These are phyloP conservation scores for Allium fistulosum DNA, from an alignment of 106 monocot genomes.

Conservation along the genomic window DNA sequence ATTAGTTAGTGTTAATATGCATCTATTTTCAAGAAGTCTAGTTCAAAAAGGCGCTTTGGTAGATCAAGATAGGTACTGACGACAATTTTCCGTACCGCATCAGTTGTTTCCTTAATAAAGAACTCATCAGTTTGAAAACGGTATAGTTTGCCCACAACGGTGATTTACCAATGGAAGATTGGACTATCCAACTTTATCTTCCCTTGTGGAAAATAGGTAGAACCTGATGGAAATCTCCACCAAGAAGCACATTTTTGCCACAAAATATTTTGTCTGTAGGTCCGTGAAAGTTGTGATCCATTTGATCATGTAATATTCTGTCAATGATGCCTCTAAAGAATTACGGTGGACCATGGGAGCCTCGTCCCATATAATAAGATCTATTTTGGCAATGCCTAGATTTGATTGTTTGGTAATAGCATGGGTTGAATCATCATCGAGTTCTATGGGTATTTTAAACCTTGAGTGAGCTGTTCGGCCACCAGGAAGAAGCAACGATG, in stretches of 20 bases:
- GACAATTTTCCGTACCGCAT: not conserved
- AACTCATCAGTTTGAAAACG: not conserved
- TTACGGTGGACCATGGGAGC: conserved; percentile 8
- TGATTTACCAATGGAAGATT: not conserved
- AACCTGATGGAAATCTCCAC: conserved; percentile 24
- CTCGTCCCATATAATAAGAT: conserved; percentile 10
- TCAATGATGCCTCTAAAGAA: conserved; percentile 22
- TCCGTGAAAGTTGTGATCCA: not conserved
- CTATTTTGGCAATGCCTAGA: not conserved
- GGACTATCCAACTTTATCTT: not conserved
- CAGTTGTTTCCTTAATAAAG: no score
- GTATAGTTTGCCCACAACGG: not conserved
- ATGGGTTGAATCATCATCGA: conserved; percentile 5
- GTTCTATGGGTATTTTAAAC: conserved; percentile 20
- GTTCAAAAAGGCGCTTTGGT: no score
- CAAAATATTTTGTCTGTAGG: not conserved
- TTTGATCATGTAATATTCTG: conserved; percentile 1
- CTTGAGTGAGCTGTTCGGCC: conserved; percentile 23
- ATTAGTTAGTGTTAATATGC: not conserved
- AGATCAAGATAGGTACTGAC: no score
- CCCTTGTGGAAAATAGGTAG: conserved; percentile 11
- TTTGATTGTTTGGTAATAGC: conserved; percentile 5
- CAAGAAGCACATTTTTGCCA: conserved; percentile 10
- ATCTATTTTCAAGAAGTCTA: not conserved
- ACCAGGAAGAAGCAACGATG: conserved; percentile 9